Percentiles rank a stretch among this genome's conserved stretches.
These are phyloP conservation scores for Saprolegnia parasitica DNA, from an alignment of 352 stramenopile species.

Conservation along the genomic window DNA sequence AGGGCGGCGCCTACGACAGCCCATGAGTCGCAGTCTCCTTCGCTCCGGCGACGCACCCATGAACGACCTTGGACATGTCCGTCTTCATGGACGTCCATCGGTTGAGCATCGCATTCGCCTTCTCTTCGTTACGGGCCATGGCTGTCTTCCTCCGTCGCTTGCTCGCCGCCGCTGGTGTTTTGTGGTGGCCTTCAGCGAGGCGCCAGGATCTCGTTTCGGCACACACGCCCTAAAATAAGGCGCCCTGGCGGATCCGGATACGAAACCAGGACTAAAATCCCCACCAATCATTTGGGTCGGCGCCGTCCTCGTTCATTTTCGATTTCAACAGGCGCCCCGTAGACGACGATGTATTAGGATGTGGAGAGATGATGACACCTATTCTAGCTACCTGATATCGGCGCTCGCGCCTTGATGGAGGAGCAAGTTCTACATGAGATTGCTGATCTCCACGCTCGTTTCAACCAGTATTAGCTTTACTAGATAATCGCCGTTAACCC, in stretches of 20 bases:
- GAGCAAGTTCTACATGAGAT: conserved; percentile 32
- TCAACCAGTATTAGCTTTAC: no score
- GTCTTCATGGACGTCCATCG: conserved; percentile 98
- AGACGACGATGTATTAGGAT: neutral
- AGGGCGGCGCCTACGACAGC: conserved; percentile 64
- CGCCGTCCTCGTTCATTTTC: neutral
- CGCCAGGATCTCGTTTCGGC: neutral
- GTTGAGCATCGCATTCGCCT: conserved; percentile 97
- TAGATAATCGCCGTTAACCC: no score
- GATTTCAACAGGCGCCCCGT: neutral
- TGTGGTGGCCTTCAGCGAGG: neutral
- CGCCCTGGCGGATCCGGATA: neutral
- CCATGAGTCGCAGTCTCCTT: no score
- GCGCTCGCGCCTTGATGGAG: conserved; percentile 18
- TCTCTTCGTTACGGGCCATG: conserved; percentile 98
- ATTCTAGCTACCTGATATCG: conserved; percentile 23
- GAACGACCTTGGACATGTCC: conserved; percentile 82
- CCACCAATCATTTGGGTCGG: conserved; percentile 1
- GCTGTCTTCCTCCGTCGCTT: conserved; percentile 13
- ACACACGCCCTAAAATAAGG: neutral
- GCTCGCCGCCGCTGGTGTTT: neutral
- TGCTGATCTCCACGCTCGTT: conserved; percentile 24
- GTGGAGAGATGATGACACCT: conserved; percentile 28
- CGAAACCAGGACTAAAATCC: neutral
- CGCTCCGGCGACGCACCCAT: conserved; percentile 44